Evolutionary conservation across 805 yeast genomes (phyloP).

Genomic region (Zygoascus ofunaensis): DNA sequence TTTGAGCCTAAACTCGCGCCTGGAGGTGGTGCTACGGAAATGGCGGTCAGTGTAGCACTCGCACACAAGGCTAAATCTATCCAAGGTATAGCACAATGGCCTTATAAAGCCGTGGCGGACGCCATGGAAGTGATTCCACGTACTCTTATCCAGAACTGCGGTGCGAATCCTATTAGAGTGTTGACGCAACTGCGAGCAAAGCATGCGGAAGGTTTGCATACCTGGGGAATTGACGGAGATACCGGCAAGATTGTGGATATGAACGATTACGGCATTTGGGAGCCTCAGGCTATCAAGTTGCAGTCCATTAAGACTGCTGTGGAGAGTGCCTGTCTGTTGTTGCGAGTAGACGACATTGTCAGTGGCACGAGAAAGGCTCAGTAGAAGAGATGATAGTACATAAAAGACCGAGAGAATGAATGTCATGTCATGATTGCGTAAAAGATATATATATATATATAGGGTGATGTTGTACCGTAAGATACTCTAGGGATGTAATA

Average conservation of each 20-base stretch:
- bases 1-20: slow-evolving; percentile 93
- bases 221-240: slow-evolving; percentile 93
- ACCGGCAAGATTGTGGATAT: slow-evolving; percentile 89
- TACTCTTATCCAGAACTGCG: slow-evolving; percentile 94
- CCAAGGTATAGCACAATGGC: slow-evolving; percentile 97
- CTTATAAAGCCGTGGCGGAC: slow-evolving; percentile 97
- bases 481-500: no score
- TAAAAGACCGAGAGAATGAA: no score
- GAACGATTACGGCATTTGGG: slow-evolving; percentile 97
- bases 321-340: slow-evolving; percentile 88
- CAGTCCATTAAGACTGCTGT: slow-evolving; percentile 97
- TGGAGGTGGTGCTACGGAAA: slow-evolving; percentile 99
- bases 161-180: slow-evolving; percentile 88
- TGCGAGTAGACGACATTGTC: slow-evolving; percentile 96
- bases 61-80: slow-evolving; percentile 85
- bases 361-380: slow-evolving; percentile 73
- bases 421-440: neutral
- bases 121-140: slow-evolving; percentile 98
- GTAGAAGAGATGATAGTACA: no score
- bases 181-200: slow-evolving; percentile 89
- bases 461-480: no score
- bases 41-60: slow-evolving; percentile 87
- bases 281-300: slow-evolving; percentile 95
- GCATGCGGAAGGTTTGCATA: slow-evolving; percentile 81
- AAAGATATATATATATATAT: neutral